Conservation (phyloP, 1,284 basidiomycete genomes). For the Pseudozyma sp. region DNA sequence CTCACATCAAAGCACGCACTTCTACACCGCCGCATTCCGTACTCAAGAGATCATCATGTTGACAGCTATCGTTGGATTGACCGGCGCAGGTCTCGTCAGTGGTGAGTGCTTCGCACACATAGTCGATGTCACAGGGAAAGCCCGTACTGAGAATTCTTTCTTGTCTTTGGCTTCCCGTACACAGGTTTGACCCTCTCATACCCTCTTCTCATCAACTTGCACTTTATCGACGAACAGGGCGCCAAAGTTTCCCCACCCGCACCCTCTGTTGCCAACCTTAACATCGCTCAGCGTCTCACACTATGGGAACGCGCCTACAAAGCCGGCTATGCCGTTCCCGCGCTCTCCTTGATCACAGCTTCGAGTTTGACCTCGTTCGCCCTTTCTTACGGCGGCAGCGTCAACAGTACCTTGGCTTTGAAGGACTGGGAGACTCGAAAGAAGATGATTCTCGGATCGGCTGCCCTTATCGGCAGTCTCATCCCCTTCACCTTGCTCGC, state of each 20-base stretch:
- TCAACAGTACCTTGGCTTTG: conserved; percentile 16
- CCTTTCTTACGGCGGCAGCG: conserved; percentile 7
- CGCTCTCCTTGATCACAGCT: conserved; percentile 18
- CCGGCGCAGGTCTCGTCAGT: conserved; percentile 28
- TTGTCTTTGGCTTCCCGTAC: background rate
- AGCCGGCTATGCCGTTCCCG: conserved; percentile 24
- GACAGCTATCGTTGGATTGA: conserved; percentile 33
- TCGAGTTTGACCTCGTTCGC: conserved; percentile 16
- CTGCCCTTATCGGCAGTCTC: conserved; percentile 20
- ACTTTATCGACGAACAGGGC: conserved; percentile 35
- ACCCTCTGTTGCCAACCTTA: conserved; percentile 25
- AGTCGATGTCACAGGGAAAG: background rate
- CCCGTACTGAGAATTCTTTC: background rate
- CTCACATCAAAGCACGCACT: background rate
- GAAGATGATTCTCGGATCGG: conserved; percentile 23
- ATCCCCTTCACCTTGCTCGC: conserved; percentile 24
- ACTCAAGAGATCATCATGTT: conserved; percentile 1
- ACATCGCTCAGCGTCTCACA: conserved; percentile 36
- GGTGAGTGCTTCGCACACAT: conserved; percentile 12
- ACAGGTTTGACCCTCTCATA: conserved; percentile 30
- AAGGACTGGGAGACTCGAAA: conserved; percentile 22
- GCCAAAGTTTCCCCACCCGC: conserved; percentile 27
- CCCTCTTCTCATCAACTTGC: conserved; percentile 32
- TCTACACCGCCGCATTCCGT: background rate
- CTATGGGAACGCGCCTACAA: conserved; percentile 38